phyloP scores from a whole-genome alignment of 2,329 filamentous ascomycete species.

The Stagonosporopsis tanaceti region DNA sequence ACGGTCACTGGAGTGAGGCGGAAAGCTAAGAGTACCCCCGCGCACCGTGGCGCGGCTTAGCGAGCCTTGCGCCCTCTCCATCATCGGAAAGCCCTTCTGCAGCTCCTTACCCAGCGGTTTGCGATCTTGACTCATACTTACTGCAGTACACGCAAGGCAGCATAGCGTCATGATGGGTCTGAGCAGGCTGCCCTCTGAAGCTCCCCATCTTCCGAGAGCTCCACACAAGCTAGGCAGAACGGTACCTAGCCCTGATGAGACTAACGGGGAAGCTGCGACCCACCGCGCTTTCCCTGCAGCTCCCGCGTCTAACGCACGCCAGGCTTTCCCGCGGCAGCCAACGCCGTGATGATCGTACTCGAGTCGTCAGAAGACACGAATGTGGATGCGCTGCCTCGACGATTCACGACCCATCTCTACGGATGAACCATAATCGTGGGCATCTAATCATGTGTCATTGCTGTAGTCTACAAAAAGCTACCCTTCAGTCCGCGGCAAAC shows the following conservation, averaged over 20 bases:
- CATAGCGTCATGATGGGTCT: conserved; percentile 7
- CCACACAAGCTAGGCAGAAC: conserved; percentile 31
- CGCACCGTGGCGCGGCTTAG: conserved; percentile 19
- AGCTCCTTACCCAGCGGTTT: conserved; percentile 5
- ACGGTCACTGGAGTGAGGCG: conserved; percentile 32
- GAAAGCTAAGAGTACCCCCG: conserved; percentile 27
- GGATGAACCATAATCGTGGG: background rate
- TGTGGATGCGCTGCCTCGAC: background rate
- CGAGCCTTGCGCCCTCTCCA: conserved; percentile 17
- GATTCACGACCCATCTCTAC: background rate
- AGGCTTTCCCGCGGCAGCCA: conserved; percentile 20
- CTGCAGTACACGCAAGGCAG: background rate
- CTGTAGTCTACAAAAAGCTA: background rate
- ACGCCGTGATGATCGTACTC: background rate
- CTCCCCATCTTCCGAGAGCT: conserved; percentile 17
- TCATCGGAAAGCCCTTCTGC: conserved; percentile 12
- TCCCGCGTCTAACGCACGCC: conserved; percentile 23
- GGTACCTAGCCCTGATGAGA: conserved; percentile 21
- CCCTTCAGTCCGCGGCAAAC: conserved; percentile 7
- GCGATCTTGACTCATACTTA: conserved; percentile 13
- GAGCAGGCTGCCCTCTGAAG: conserved; percentile 13
- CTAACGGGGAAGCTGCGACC: conserved; percentile 30
- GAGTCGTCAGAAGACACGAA: conserved; percentile 1
- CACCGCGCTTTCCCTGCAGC: conserved; percentile 34
- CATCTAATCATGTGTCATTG: background rate